Conservation (phyloP, 148 eudicot genomes). For the Chenopodium berlandieri region DNA sequence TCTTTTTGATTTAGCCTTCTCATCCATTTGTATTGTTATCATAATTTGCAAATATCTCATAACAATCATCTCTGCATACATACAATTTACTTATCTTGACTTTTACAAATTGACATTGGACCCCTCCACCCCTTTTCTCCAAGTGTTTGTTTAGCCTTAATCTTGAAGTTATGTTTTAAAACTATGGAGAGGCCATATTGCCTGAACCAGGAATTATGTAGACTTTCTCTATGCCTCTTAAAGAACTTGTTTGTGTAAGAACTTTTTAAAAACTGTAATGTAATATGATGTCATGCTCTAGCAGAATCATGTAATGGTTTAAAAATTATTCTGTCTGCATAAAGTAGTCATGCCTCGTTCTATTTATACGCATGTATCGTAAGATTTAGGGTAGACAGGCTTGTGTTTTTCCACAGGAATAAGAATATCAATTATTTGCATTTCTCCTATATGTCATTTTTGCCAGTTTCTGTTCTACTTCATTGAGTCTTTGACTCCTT, state of each 20-base stretch:
- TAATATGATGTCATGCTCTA: not conserved
- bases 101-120: not conserved
- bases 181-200: not conserved
- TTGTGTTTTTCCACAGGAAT: not conserved
- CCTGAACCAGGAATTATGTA: not conserved
- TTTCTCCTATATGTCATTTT: not conserved
- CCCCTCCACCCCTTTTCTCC: not conserved
- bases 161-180: not conserved
- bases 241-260: not conserved
- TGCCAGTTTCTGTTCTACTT: not conserved
- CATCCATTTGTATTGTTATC: not conserved
- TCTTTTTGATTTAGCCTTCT: not conserved
- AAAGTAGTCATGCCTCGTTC: not conserved
- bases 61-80: not conserved
- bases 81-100: not conserved
- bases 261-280: not conserved
- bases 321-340: no score
- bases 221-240: not conserved
- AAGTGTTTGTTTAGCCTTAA: not conserved
- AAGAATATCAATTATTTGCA: not conserved
- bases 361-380: not conserved
- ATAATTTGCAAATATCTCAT: not conserved
- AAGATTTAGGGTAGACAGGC: not conserved
- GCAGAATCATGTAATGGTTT: not conserved
- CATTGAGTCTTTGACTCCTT: not conserved